phyloP scores from a whole-genome alignment of 345 rosid genomes.

The Lumnitzera littorea region DNA sequence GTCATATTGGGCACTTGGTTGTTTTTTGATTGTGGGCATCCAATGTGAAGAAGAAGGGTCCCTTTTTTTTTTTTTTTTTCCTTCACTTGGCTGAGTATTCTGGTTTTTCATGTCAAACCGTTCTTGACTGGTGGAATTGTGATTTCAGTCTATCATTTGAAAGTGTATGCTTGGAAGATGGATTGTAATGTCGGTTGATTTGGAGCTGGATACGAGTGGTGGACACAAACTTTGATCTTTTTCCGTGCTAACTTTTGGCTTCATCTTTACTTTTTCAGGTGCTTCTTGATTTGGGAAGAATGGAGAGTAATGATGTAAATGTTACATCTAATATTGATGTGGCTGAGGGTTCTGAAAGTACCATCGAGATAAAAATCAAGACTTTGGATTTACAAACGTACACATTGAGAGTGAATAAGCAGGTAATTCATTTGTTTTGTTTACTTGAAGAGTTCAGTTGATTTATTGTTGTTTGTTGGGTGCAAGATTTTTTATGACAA shows the following conservation, averaged over 20 bases:
- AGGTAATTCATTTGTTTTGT: conserved; percentile 25
- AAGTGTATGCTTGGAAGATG: too few species aligned
- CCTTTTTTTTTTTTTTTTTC: too few species aligned
- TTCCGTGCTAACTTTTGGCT: neutral
- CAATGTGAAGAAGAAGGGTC: too few species aligned
- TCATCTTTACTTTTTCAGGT: conserved; percentile 11
- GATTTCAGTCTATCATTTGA: too few species aligned
- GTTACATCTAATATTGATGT: conserved; percentile 21
- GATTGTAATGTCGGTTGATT: too few species aligned
- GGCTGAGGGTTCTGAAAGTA: conserved; percentile 40
- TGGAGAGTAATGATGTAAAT: conserved; percentile 41
- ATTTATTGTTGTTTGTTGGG: neutral
- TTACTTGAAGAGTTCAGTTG: too few species aligned
- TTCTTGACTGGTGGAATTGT: too few species aligned
- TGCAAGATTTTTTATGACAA: neutral
- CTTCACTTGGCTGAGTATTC: too few species aligned
- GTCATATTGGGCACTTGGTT: too few species aligned
- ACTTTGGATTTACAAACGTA: conserved; percentile 71
- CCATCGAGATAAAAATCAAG: conserved; percentile 65
- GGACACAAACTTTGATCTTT: neutral
- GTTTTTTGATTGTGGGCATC: too few species aligned
- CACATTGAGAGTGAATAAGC: conserved; percentile 66
- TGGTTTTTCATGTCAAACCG: too few species aligned
- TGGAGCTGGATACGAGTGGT: too few species aligned
- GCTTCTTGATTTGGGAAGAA: conserved; percentile 21